Base-by-base conservation (phyloP, 2,329 filamentous ascomycete species). In the Ophiostoma triangulosporum region DNA sequence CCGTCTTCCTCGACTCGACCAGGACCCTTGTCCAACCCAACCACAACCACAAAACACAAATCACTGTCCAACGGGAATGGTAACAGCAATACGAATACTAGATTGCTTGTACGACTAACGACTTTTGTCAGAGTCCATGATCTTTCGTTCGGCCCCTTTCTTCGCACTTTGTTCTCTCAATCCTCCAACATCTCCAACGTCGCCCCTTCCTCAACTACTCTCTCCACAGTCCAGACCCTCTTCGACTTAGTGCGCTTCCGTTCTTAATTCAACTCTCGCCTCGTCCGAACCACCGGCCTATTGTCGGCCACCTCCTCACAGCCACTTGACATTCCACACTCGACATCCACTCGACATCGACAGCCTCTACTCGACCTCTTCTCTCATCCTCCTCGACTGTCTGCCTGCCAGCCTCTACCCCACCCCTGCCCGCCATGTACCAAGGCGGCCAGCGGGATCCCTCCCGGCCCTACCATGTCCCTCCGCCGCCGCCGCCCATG, bases 401-500 rank as follows among this genome's bases (percentile, higher is more conserved):
- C 26, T 29, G 14, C 15, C 14, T 9, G 22, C 14, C 24, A 27
- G 6, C 24, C 24, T 14, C 24, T 29, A 54, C 63, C 63, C 63
- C 66, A 7, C 24, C 24, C 22, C 24, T 29, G 55, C 63, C 63
- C 63, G 66, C 57, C 65, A 81, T 81, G 77, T 81, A 79, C 67
- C 71, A 73, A 62, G 71, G 71, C 59, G 67, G 70, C 48, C 76
- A 77, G 64, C 69, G 75, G 64, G 75, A 80, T 62, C 69, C 70
- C 57, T 67, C 71, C 57, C 73, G 77, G 64, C 65, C 74, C 48
- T 80, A 73, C 62, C 74, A 74, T 61, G 69, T 80, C 57, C 77
- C 75, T 57, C 77, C 76, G 48, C 76, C 75, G 52, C 76, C 77
- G 53, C 76, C 76, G 59, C 76, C 76, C 53, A 74, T 78, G 68